A percentile compares a stretch with the other conserved stretches of the same genome.
Conservation (phyloP, 108 stramenopile genomes). For the Parietichytrium sp. region DNA sequence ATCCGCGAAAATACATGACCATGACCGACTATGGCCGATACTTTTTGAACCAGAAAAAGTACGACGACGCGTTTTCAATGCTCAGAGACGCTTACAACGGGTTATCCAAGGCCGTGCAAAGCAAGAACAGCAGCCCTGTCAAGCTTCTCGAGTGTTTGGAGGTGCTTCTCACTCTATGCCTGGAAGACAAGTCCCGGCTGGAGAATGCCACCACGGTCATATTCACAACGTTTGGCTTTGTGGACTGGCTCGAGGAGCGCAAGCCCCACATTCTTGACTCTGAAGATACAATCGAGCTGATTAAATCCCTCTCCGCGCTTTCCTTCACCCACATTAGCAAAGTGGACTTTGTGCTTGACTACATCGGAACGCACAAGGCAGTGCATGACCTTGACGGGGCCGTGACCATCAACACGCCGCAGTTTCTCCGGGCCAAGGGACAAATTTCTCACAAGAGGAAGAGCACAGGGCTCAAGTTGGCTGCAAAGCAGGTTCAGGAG, state of each 20-base stretch:
- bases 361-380: no score
- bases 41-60: neutral
- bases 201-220: neutral
- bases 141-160: conserved; percentile 2
- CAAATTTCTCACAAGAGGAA: no score
- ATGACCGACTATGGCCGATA: neutral
- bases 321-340: no score
- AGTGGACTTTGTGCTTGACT: no score
- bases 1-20: neutral
- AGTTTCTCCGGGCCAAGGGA: no score
- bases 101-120: neutral
- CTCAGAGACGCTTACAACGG: neutral
- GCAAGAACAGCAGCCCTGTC: neutral
- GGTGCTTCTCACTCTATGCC: neutral
- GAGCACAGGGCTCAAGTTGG: no score
- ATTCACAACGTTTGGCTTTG: neutral
- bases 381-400: no score
- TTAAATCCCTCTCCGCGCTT: no score
- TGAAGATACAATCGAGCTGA: neutral
- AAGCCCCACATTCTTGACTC: neutral
- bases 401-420: no score
- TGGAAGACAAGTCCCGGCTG: neutral
- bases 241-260: neutral
- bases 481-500: no score
- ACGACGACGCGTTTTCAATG: neutral